These are phyloP conservation scores for Sclerotinia glacialis DNA, from an alignment of 2,329 filamentous ascomycete species.

Conservation along the genomic window DNA sequence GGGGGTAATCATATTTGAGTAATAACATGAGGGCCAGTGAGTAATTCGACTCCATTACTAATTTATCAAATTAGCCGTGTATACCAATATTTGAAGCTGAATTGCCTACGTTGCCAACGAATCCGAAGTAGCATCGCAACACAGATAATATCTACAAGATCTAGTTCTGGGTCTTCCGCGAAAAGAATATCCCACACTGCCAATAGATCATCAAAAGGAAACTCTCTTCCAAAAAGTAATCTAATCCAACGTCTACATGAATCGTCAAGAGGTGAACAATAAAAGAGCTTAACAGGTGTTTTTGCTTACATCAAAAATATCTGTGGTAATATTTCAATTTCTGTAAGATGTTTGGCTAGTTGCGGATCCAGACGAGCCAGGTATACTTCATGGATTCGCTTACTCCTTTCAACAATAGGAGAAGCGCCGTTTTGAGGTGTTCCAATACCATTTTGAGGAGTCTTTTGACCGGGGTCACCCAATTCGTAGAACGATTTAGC, in stretches of 20 bases:
- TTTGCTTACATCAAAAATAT: slow-evolving; percentile 81
- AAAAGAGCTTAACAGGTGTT: slow-evolving; percentile 12
- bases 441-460: slow-evolving; percentile 31
- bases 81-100: not conserved
- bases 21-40: slow-evolving; percentile 78
- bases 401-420: slow-evolving; percentile 81
- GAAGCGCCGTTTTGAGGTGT: slow-evolving; percentile 46
- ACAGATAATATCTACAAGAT: slow-evolving; percentile 86
- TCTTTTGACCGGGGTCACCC: slow-evolving; percentile 45
- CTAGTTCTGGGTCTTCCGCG: slow-evolving; percentile 74
- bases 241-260: slow-evolving; percentile 72
- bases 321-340: slow-evolving; percentile 88
- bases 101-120: slow-evolving; percentile 73
- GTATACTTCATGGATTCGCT: slow-evolving; percentile 80
- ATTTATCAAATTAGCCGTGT: not conserved
- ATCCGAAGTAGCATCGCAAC: slow-evolving; percentile 91
- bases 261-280: slow-evolving; percentile 18
- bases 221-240: slow-evolving; percentile 88
- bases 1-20: slow-evolving; percentile 67
- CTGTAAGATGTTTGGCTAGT: slow-evolving; percentile 73
- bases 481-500: slow-evolving; percentile 82
- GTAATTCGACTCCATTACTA: slow-evolving; percentile 84
- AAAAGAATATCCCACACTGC: slow-evolving; percentile 89
- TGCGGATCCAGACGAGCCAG: slow-evolving; percentile 79
- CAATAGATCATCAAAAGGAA: slow-evolving; percentile 80